Evolutionary conservation across 805 yeast species (phyloP).

Genomic region (Scheffersomyces spartinae): DNA sequence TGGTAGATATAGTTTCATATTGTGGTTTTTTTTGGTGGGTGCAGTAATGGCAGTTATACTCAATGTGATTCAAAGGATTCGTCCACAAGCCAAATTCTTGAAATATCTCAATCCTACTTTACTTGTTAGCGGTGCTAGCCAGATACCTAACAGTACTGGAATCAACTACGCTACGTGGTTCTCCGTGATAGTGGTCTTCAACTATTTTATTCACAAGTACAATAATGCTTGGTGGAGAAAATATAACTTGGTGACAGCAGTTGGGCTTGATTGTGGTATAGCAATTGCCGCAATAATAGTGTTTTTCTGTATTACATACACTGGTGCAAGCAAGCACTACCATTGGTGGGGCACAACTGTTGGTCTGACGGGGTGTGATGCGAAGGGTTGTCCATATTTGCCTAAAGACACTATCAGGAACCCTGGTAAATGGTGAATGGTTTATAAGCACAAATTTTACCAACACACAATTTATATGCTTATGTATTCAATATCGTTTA

Average conservation of each 20-base stretch:
- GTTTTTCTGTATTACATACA: conserved; percentile 6
- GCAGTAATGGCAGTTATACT: conserved; percentile 1
- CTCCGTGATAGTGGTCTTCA: conserved; percentile 3
- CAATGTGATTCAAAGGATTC: not conserved
- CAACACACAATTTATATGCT: no score
- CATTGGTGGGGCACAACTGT: conserved; percentile 7
- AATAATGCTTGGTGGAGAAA: conserved; percentile 6
- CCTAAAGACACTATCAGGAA: no score
- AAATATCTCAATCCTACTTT: conserved; percentile 4
- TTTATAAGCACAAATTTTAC: no score
- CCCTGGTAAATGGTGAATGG: no score
- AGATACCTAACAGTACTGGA: conserved; percentile 5
- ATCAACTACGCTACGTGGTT: conserved; percentile 6
- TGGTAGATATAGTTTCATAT: conserved; percentile 6
- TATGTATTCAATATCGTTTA: no score
- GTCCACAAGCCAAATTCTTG: not conserved
- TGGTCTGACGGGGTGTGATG: conserved; percentile 5
- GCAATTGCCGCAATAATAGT: conserved; percentile 6
- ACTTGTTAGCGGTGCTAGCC: conserved; percentile 5
- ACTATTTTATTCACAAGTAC: conserved; percentile 5
- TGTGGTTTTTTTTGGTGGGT: conserved; percentile 7
- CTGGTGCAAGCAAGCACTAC: conserved; percentile 5
- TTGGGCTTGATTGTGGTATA: conserved; percentile 6
- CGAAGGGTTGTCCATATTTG: conserved; percentile 6
- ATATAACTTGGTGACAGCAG: conserved; percentile 5